Base-by-base conservation (phyloP, 2,329 filamentous ascomycete species). In the Neopestalotiopsis sp. region DNA sequence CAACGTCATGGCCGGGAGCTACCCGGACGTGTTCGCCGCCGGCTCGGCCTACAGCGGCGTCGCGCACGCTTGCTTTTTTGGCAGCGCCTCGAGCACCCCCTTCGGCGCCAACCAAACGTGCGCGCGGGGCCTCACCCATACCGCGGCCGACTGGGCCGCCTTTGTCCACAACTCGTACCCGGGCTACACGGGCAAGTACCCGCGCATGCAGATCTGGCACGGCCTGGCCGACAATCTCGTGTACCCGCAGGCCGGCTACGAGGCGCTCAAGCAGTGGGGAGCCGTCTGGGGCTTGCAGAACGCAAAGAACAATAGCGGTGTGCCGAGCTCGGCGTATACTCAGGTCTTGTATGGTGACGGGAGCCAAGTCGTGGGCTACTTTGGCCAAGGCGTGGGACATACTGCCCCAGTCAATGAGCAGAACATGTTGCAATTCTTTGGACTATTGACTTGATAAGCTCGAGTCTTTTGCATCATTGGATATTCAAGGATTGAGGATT, bases 131-230 rank as follows among this genome's bases (percentile, higher is more conserved):
- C 57, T 72, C 20, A 57, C 64, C 28, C 71, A 74, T 45, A 73
- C 71, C 0, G 61, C 71, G 4, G 63, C 67, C 20, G 30, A 80
- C 57, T 81, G 80, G 80, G 79, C 72, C 6, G 68, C 71, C 1
- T 72, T 76, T 30, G 81, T 76, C 24, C 74, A 74, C 28, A 75
- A 75, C n/a, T 77, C 77, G 67, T 81, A 79, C 69, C 78, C 80
- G 3, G 77, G 77, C 1, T 82, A 79, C 65, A 75, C 34, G 1
- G 80, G 80, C n/a, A 66, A 70, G 4, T 76, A 78, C 28, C 79
- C 80, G 1, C 74, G 76, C 38, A 73, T 82, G 74, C 73, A 76
- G 69, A 78, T 78, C 12, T 81, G 73, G 69, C 80, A 82, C 59
- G 80, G 80, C 17, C 75, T 74, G 13, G 73, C 70, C n/a, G 81